Percentiles rank a stretch among this genome's conserved stretches.
Evolutionary conservation across 2,329 filamentous ascomycete genomes (phyloP).

Genomic region (Xylariaceae sp.): DNA sequence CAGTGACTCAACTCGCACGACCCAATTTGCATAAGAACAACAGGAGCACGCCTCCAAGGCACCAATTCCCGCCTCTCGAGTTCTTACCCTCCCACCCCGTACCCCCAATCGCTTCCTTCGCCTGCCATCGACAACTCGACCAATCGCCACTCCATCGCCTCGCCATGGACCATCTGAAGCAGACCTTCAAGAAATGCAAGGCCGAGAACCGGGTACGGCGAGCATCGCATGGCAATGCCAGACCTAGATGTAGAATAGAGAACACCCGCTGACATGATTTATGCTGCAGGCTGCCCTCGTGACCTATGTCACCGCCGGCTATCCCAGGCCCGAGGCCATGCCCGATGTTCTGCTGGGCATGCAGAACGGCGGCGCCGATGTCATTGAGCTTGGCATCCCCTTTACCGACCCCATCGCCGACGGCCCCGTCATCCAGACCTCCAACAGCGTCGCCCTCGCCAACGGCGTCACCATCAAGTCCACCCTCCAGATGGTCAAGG

Average conservation of each 20-base stretch:
- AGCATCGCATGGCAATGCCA: background rate
- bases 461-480: constrained; percentile 84
- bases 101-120: too few species aligned
- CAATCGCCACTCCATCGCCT: too few species aligned
- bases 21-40: too few species aligned
- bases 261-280: background rate
- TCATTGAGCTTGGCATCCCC: constrained; percentile 93
- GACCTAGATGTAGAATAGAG: constrained; percentile 9
- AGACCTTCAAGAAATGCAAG: constrained; percentile 61
- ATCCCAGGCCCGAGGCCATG: constrained; percentile 77
- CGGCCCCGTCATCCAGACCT: constrained; percentile 92
- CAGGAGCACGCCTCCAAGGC: too few species aligned
- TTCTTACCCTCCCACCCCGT: too few species aligned
- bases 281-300: constrained; percentile 73
- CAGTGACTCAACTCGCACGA: too few species aligned
- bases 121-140: too few species aligned
- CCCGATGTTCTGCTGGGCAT: constrained; percentile 82
- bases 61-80: too few species aligned
- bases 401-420: constrained; percentile 99
- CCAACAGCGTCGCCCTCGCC: constrained; percentile 85
- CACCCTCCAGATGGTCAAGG: constrained; percentile 79
- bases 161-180: constrained; percentile 54
- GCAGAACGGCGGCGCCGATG: constrained; percentile 89
- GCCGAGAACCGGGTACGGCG: constrained; percentile 54
- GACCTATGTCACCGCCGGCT: constrained; percentile 95